phyloP scores from a whole-genome alignment of 2,329 filamentous ascomycete species.

The Didymella exigua region DNA sequence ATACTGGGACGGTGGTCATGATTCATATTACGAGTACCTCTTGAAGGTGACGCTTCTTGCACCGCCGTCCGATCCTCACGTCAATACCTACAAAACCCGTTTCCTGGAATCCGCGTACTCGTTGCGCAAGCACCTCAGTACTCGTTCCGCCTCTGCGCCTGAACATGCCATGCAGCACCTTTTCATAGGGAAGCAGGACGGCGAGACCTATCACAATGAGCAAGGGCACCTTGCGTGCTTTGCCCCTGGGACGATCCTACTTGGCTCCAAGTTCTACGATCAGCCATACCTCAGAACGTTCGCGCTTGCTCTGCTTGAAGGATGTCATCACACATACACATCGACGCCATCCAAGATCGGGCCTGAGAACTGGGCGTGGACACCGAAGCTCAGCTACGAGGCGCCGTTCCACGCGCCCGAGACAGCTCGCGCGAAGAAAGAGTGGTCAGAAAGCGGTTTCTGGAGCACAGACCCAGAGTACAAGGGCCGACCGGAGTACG shows the following conservation, averaged over 20 bases:
- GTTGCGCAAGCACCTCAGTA: constrained; percentile 43
- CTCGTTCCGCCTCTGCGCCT: constrained; percentile 44
- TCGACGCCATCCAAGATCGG: constrained; percentile 48
- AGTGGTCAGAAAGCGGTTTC: constrained; percentile 41
- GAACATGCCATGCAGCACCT: constrained; percentile 47
- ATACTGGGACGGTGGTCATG: constrained; percentile 54
- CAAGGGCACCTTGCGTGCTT: constrained; percentile 50
- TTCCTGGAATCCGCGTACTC: constrained; percentile 46
- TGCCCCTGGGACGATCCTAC: constrained; percentile 48
- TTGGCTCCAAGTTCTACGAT: constrained; percentile 45
- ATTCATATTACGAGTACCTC: constrained; percentile 53
- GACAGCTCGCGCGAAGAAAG: constrained; percentile 32
- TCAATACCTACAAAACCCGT: constrained; percentile 39
- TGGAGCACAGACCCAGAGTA: constrained; percentile 44
- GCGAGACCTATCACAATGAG: constrained; percentile 45
- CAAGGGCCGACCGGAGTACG: constrained; percentile 48
- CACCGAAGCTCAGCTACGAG: constrained; percentile 45
- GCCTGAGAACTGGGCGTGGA: constrained; percentile 49
- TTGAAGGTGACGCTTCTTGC: constrained; percentile 49
- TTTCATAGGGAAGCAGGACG: constrained; percentile 47
- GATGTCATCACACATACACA: constrained; percentile 47
- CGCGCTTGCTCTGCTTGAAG: constrained; percentile 49
- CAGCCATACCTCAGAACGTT: constrained; percentile 43
- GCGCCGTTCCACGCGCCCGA: constrained; percentile 37
- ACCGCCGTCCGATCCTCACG: constrained; percentile 44